A percentile compares a stretch with the other conserved stretches of the same genome.
These are phyloP conservation scores for Karstenula rhodostoma DNA, from an alignment of 2,329 filamentous ascomycete genomes.

Conservation along the genomic window DNA sequence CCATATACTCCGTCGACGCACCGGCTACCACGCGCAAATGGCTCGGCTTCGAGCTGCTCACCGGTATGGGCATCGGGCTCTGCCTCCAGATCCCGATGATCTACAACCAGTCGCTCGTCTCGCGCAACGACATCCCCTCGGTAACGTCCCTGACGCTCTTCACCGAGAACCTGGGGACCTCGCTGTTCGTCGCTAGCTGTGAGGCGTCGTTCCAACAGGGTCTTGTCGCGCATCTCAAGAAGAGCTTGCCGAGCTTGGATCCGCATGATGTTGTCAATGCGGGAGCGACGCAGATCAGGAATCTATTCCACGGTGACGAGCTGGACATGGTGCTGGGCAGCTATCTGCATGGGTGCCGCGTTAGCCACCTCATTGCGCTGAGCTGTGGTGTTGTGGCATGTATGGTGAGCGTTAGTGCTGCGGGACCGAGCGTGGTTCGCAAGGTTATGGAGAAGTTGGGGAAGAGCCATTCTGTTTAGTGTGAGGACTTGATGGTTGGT, in stretches of 20 bases:
- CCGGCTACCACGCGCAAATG: conserved; percentile 50
- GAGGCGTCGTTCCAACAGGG: conserved; percentile 52
- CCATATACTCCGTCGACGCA: conserved; percentile 48
- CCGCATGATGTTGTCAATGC: conserved; percentile 44
- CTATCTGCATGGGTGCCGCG: conserved; percentile 27
- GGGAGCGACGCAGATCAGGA: conserved; percentile 52
- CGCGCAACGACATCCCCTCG: conserved; percentile 43
- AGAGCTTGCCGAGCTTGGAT: conserved; percentile 45
- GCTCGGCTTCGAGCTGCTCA: conserved; percentile 59
- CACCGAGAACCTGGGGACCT: conserved; percentile 51
- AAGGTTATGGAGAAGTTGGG: conserved; percentile 6
- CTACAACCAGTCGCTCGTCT: conserved; percentile 43
- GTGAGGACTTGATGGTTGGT: background rate
- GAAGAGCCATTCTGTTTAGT: conserved; percentile 10
- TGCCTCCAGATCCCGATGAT: conserved; percentile 53
- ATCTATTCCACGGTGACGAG: conserved; percentile 33
- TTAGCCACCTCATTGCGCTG: conserved; percentile 20
- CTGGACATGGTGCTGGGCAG: conserved; percentile 20
- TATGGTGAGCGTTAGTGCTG: conserved; percentile 13
- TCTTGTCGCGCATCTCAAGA: conserved; percentile 38
- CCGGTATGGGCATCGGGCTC: conserved; percentile 55
- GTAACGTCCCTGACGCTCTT: conserved; percentile 50
- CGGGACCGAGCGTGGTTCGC: conserved; percentile 5
- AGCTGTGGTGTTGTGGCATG: conserved; percentile 21
- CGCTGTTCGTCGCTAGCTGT: conserved; percentile 50